Base-by-base conservation (phyloP, 192 early-diverging fungal species). In the Funneliformis geosporum region DNA sequence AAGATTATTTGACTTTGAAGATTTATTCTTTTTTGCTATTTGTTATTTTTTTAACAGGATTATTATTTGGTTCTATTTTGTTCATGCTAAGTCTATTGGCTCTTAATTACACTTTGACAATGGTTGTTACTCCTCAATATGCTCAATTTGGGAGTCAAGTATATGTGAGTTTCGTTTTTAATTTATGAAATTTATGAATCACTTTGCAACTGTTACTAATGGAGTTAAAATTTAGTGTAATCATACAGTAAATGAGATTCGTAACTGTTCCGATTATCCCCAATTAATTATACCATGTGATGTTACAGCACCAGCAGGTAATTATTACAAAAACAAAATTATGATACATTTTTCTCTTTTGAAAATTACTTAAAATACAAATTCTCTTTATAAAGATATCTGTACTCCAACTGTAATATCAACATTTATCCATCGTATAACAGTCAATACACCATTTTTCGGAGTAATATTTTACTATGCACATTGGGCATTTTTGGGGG, bases 101-200 rank as follows among this genome's bases (percentile, higher is more conserved):
- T 9, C 80, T 91, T 21, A 85, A 86, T 55, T 90, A 87, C 60
- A 84, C 86, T 10, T 59, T 91, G 73, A 88, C 87, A 44, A 88
- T 86, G 62, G 82, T 86, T 2, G 86, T 91, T 33, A 87, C 86
- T n/a, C 90, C 90, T 18, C 84, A 85, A 8, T 91, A 91, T 79
- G 78, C 89, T 39, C 87, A 88, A 80, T 91, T 88, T 84, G 90
- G 90, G 33, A 87, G 86, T 46, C 90, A 91, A 73, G 80, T 84
- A 69, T 91, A 88, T 66, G 88, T 89, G 82, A 85, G 87, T 84
- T 33, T 40, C 33, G 23, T 73, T 43, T 27, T 21, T 60, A 27
- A 65, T 25, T 7, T 21, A 55, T 23, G 27, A 27, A 40, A 42
- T 11, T 27, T n/a, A 27, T 16, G 16, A 25, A 62, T 67, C 3